Conservation (phyloP, 805 yeast genomes). For the Sugiyamaella lignohabitans region DNA sequence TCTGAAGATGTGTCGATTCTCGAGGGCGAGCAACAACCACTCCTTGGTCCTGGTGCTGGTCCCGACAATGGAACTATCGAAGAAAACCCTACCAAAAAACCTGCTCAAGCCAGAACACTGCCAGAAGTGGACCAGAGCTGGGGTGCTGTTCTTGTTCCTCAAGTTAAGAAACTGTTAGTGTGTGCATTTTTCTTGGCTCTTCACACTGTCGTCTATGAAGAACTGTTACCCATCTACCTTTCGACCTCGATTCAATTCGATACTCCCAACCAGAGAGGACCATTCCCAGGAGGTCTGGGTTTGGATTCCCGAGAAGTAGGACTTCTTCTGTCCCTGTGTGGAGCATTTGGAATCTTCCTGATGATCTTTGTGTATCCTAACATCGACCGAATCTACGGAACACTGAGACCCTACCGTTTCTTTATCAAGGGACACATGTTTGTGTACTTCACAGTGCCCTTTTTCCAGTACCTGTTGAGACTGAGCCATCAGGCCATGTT, state of each 20-base stretch:
- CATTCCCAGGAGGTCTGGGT: constrained; percentile 56
- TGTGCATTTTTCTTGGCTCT: constrained; percentile 32
- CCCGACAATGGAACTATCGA: background rate
- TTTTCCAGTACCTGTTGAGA: constrained; percentile 36
- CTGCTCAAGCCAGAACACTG: background rate
- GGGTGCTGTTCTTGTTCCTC: constrained; percentile 18
- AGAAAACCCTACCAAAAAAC: background rate
- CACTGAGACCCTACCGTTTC: constrained; percentile 40
- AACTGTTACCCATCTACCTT: constrained; percentile 50
- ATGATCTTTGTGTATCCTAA: constrained; percentile 47
- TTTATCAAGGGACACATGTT: constrained; percentile 40
- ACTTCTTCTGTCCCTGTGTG: constrained; percentile 44
- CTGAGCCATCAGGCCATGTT: constrained; percentile 27
- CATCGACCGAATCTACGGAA: constrained; percentile 42
- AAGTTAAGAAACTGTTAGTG: constrained; percentile 14
- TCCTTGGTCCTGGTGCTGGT: background rate
- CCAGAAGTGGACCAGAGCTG: constrained; percentile 25
- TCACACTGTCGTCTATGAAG: constrained; percentile 45
- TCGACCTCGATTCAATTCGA: constrained; percentile 31
- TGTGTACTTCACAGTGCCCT: constrained; percentile 43
- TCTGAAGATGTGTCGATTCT: background rate
- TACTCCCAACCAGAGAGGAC: constrained; percentile 22
- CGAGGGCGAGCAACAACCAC: background rate
- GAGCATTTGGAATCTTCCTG: constrained; percentile 46
- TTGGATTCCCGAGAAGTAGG: constrained; percentile 44